Conservation (phyloP, 169 alveolate genomes). For the Plasmodium gallinaceum region DNA sequence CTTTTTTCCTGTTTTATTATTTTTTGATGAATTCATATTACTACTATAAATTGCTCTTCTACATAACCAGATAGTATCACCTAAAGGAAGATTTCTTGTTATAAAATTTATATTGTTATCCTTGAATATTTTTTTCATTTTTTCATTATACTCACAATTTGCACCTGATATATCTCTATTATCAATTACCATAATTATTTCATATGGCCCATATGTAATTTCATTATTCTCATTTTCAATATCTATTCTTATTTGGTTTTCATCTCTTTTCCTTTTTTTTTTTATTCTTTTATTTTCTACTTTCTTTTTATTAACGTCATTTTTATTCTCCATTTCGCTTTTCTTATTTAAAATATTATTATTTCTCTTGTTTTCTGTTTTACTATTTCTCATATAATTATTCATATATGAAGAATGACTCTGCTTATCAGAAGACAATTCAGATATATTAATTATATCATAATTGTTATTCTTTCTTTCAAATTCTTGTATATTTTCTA, state of each 20-base stretch:
- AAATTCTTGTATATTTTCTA: not conserved
- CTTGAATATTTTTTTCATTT: constrained; percentile 72
- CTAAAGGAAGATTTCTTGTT: constrained; percentile 85
- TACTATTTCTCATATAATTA: not conserved
- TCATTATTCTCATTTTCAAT: constrained; percentile 10
- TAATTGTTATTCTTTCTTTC: not conserved
- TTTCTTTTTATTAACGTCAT: not conserved
- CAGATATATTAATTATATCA: constrained; percentile 33
- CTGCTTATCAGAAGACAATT: not conserved
- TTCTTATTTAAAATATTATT: not conserved
- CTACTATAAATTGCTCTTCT: constrained; percentile 40
- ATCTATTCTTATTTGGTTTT: not conserved
- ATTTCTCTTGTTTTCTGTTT: constrained; percentile 10
- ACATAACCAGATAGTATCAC: constrained; percentile 87
- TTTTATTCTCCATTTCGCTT: not conserved
- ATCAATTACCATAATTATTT: constrained; percentile 84
- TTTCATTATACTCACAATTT: constrained; percentile 75
- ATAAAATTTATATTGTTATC: constrained; percentile 54
- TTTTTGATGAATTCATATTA: not conserved
- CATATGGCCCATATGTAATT: constrained; percentile 72
- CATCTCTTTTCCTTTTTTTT: constrained; percentile 6
- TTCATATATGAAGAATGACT: not conserved
- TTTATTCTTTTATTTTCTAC: not conserved
- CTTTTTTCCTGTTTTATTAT: not conserved
- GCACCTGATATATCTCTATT: constrained; percentile 83